phyloP scores from a whole-genome alignment of 805 yeast genomes.

The Ogataea angusta region DNA sequence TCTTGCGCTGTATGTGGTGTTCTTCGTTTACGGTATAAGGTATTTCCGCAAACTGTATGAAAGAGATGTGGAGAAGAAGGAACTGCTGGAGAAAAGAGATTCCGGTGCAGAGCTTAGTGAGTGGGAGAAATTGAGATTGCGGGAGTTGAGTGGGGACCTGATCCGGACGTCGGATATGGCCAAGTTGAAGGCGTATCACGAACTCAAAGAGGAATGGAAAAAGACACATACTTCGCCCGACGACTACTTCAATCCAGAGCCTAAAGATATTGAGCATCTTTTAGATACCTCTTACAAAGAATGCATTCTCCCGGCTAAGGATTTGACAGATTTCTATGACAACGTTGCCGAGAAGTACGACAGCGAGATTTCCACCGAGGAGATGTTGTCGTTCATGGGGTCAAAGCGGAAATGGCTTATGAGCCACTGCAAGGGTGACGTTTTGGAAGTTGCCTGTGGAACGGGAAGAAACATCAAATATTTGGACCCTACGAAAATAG shows the following conservation, averaged over 20 bases:
- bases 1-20: conserved; percentile 54
- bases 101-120: conserved; percentile 46
- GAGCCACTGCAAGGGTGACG: conserved; percentile 81
- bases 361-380: conserved; percentile 72
- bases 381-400: conserved; percentile 55
- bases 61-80: conserved; percentile 58
- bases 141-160: conserved; percentile 53
- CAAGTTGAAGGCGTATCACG: conserved; percentile 56
- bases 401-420: conserved; percentile 74
- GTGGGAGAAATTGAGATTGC: conserved; percentile 60
- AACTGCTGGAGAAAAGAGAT: conserved; percentile 28
- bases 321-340: conserved; percentile 79
- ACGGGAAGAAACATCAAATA: conserved; percentile 91
- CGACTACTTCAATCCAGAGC: conserved; percentile 33
- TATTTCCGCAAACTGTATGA: conserved; percentile 64
- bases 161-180: conserved; percentile 62
- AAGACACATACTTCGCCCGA: conserved; percentile 4
- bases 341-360: conserved; percentile 78
- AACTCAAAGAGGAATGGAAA: conserved; percentile 42
- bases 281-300: conserved; percentile 30
- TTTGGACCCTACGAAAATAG: conserved; percentile 54
- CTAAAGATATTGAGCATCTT: conserved; percentile 31
- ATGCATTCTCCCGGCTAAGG: conserved; percentile 65
- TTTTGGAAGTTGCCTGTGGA: conserved; percentile 91
- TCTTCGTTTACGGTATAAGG: conserved; percentile 56